Percentiles rank a stretch among this genome's conserved stretches.
These are phyloP conservation scores for Saccharomyces hybrid DNA, from an alignment of 1,139 yeast species.

Conservation along the genomic window DNA sequence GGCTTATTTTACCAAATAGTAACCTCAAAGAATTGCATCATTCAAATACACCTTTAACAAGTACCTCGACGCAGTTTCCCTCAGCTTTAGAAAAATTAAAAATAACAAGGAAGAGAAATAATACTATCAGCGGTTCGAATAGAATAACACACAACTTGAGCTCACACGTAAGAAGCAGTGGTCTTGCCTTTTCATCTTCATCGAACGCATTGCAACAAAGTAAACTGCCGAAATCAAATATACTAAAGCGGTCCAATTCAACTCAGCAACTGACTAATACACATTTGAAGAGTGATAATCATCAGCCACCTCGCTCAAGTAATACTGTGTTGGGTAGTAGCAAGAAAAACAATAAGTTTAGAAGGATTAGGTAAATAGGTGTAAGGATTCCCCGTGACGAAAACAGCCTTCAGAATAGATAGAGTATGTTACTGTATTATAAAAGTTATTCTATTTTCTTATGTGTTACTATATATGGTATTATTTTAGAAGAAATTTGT, in stretches of 20 bases:
- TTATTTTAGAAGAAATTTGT: neutral
- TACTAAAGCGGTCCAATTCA: neutral
- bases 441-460: neutral
- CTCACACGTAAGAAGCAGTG: constrained; percentile 16
- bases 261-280: constrained; percentile 1
- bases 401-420: neutral
- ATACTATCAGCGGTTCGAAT: constrained; percentile 10
- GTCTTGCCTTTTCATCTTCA: constrained; percentile 1
- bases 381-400: neutral
- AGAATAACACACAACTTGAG: constrained; percentile 13
- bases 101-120: constrained; percentile 15
- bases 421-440: neutral
- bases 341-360: constrained; percentile 6
- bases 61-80: constrained; percentile 14
- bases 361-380: constrained; percentile 7
- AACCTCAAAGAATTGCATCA: neutral
- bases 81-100: constrained; percentile 17
- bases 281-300: neutral
- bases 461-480: neutral
- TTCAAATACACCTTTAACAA: neutral
- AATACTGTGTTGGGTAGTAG: neutral
- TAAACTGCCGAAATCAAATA: neutral
- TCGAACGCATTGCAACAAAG: neutral
- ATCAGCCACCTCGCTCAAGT: neutral
- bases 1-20: neutral